A percentile compares a stretch with the other conserved stretches of the same genome.
These are phyloP conservation scores for Trichocladium uniseriatum DNA, from an alignment of 495 filamentous ascomycete genomes.

Conservation along the genomic window DNA sequence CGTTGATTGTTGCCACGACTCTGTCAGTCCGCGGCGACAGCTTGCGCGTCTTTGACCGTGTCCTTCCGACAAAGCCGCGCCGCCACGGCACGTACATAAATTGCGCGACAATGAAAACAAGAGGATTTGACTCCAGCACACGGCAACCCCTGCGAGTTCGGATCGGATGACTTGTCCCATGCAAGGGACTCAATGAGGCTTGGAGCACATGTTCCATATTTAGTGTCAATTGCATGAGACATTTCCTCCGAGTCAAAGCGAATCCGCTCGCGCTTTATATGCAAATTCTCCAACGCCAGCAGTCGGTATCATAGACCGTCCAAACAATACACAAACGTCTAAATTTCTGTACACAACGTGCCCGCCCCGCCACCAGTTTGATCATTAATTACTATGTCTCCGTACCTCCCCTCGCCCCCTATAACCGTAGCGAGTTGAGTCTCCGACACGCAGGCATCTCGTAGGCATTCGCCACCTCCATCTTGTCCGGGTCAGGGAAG, in stretches of 20 bases:
- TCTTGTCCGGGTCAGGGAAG: slow-evolving; percentile 64
- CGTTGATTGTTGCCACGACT: neutral
- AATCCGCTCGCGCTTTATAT: neutral
- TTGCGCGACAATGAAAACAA: too few relatives aligned
- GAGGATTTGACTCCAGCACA: too few relatives aligned
- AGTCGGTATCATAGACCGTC: neutral
- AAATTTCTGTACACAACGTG: neutral
- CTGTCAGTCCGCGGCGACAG: neutral
- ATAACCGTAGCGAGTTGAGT: slow-evolving; percentile 21
- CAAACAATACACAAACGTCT: neutral
- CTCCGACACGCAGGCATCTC: slow-evolving; percentile 34
- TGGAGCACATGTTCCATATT: too few relatives aligned
- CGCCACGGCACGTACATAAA: too few relatives aligned
- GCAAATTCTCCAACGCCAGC: slow-evolving; percentile 6
- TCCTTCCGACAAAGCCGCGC: too few relatives aligned
- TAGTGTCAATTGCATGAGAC: too few relatives aligned
- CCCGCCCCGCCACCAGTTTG: neutral
- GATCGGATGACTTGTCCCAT: too few relatives aligned
- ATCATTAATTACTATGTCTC: neutral
- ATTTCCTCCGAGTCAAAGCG: too few relatives aligned
- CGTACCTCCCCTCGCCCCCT: neutral
- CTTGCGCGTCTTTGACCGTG: neutral
- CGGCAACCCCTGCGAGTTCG: too few relatives aligned
- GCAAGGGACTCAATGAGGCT: too few relatives aligned
- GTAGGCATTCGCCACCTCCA: slow-evolving; percentile 41